Evolutionary conservation across 352 stramenopile genomes (phyloP), one percentile per base, ranked within the genome.

Genomic region (Globisporangium uncinulatum): DNA sequence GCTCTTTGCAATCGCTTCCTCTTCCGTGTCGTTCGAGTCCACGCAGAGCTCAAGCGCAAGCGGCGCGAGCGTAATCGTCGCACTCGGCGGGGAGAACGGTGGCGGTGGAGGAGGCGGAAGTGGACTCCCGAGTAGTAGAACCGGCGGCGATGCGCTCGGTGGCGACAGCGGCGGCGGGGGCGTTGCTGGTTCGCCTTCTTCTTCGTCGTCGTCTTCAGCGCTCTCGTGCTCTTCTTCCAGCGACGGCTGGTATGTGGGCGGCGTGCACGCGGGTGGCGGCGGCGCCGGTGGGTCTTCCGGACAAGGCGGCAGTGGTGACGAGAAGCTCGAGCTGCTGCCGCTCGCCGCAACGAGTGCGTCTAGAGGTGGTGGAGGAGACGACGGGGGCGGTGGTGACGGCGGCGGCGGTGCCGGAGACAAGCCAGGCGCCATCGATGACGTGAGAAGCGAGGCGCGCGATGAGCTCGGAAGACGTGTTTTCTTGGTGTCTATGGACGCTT

Each of bases 291-390:
- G 79, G 34, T 90, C 80, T 53, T 92, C 81, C 9, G 81, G 81
- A 59, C 79, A 92, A 4, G 81, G 81, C 20, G 81, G 81, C 49
- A 92, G 60, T 11, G 81, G 81, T 13, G 81, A 92, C 20, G 79
- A 92, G 54, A 89, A 92, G 46, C 71, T 80, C 46, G 79, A 85
- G 63, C 72, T 84, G 11, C 71, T 63, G n/a, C 67, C 57, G 4
- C 58, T 44, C 8, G 45, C 62, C 20, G 36, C 37, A 29, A 29
- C 24, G 24, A 29, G 24, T 4, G 24, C 24, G 24, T 29, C 24
- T 29, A 29, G 24, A 29, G 24, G 4, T 29, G 24, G 24, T 4
- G 24, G 24, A 21, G 44, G n/a, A n/a, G 43, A 10, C 11, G 37
- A 31, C 36, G 46, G 20, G 46, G 37, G 56, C 21, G 19, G 50